phyloP scores from a whole-genome alignment of 129 eudicot genomes.

The Scalesia atractyloides region DNA sequence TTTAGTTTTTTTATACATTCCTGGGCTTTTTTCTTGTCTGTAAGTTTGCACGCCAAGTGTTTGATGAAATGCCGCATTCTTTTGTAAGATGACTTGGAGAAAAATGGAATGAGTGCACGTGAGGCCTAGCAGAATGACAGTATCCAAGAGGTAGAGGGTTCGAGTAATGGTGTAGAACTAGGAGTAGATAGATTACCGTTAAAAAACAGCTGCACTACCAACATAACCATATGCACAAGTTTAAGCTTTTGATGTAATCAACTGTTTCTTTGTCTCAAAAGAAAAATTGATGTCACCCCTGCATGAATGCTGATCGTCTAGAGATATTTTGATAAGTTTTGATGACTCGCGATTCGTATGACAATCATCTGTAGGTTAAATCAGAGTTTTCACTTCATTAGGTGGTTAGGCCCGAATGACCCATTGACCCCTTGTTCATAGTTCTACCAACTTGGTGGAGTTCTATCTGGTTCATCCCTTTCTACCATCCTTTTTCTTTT shows the following conservation, averaged over 20 bases:
- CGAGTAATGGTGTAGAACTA: too few relatives aligned
- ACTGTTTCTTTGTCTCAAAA: neutral
- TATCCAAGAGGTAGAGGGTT: too few relatives aligned
- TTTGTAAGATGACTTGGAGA: neutral
- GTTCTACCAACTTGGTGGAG: neutral
- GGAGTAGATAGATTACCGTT: too few relatives aligned
- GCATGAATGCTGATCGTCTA: neutral
- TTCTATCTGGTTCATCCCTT: neutral
- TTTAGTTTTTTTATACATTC: neutral
- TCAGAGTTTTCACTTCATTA: neutral
- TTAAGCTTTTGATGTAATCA: neutral
- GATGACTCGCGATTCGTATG: neutral
- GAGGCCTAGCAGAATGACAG: too few relatives aligned
- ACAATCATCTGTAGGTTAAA: neutral
- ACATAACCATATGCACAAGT: neutral
- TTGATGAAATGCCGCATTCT: slow-evolving; percentile 10
- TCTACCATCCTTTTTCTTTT: neutral
- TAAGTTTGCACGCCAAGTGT: slow-evolving; percentile 23
- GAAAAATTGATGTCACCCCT: neutral
- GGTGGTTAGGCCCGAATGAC: neutral
- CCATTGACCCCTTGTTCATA: neutral
- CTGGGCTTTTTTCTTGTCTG: neutral
- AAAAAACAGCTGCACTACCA: neutral
- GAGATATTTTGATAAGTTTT: neutral
- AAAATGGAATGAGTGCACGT: neutral